These are phyloP conservation scores for Trichoderma harzianum DNA, from an alignment of 2,329 filamentous ascomycete genomes.

Conservation along the genomic window DNA sequence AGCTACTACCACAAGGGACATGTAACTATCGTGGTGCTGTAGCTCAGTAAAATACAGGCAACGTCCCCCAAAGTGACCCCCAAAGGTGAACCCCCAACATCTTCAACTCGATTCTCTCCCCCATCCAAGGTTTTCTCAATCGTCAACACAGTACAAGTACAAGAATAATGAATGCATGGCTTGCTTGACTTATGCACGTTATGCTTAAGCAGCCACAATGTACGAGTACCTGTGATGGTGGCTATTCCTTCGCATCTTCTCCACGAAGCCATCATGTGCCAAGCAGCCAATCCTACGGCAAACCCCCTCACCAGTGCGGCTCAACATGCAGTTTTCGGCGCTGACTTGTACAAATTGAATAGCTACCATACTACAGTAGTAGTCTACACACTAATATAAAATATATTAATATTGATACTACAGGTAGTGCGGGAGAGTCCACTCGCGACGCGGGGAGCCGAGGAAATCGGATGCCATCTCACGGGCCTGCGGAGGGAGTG, in stretches of 20 bases:
- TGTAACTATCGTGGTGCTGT: not conserved
- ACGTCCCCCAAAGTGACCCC: not conserved
- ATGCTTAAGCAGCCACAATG: not conserved
- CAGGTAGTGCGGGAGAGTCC: not conserved
- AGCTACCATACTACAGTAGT: not conserved
- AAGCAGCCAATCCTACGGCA: not conserved
- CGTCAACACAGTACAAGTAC: not conserved
- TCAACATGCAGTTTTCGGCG: not conserved
- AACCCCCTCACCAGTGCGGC: not conserved
- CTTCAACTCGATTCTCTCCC: not conserved
- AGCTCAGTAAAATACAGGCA: not conserved
- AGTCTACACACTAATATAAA: not conserved
- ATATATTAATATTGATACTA: not conserved
- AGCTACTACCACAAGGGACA: no score
- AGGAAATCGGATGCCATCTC: not conserved
- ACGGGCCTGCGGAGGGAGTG: not conserved
- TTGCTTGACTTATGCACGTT: not conserved
- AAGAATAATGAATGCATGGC: not conserved
- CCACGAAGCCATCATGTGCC: not conserved
- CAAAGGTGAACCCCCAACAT: not conserved
- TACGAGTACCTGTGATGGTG: not conserved
- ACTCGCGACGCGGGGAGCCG: not conserved
- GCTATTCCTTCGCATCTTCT: not conserved
- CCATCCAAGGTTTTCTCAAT: no score
- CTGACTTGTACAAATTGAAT: not conserved